Evolutionary conservation across 768 basidiomycete species (phyloP), one percentile per base, ranked within the genome.

Genomic region (Tricholoma saponaceum): DNA sequence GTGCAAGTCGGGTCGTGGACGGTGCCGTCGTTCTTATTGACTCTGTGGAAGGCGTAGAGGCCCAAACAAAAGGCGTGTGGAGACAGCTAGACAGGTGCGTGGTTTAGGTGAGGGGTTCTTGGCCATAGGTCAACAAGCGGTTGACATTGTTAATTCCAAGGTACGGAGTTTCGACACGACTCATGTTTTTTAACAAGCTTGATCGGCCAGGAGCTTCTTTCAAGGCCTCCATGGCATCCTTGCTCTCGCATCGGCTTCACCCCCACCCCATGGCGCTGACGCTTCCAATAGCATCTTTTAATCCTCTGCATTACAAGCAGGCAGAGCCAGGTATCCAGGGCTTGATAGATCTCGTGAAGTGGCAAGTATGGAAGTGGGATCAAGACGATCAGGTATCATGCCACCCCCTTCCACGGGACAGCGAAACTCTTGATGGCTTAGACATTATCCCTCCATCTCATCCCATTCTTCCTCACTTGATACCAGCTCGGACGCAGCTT

Each of bases 41-140:
- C 71, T 89, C 92, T 0, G 92, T 95, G 0, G 92, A 95, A 72
- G 92, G 92, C 6, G 92, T 95, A 5, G 92, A 95, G 70, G 84
- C 90, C 10, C 92, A 95, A 67, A 95, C 93, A 0, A 87, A 85
- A 69, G 90, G 89, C 41, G 93, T 95, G 46, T 95, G 93, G 93
- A 76, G 74, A 54, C 92, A 95, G 69, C 70, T 95, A 63, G 87
- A 93, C 70, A 84, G 89, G 93, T 93, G 67, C 65, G 71, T 72
- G 30, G 51, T 62, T 58, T 50, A 76, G 71, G 70, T 77, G 67
- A 75, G 69, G 52, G 20, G 13, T 35, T 10, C 32, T 5, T 22
- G 23, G 13, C 14, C 30, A 44, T 10, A 13, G 52, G 33, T 60
- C 44, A 52, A 43, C 16, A 44, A 33, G 6, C 14, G 49, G 57